phyloP scores from a whole-genome alignment of 2,329 filamentous ascomycete genomes.

The Metarhizium album region DNA sequence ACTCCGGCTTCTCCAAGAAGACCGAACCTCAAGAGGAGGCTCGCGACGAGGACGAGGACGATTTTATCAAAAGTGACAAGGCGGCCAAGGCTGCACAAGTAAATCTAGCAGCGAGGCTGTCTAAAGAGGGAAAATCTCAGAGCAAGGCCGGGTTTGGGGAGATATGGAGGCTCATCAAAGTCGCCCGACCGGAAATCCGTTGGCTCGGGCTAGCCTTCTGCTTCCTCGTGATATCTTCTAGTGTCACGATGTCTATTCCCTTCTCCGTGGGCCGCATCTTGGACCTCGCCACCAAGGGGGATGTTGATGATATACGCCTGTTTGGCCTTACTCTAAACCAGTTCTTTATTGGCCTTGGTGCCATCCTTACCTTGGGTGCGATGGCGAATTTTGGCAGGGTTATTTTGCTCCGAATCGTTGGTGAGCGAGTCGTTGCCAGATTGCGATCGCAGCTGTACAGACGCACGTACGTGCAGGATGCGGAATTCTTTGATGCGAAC shows the following conservation, averaged over 20 bases:
- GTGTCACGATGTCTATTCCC: slow-evolving; percentile 90
- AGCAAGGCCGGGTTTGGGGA: slow-evolving; percentile 57
- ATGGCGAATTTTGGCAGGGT: slow-evolving; percentile 90
- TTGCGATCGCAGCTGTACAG: slow-evolving; percentile 84
- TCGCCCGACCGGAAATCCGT: slow-evolving; percentile 74
- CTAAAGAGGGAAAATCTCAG: slow-evolving; percentile 61
- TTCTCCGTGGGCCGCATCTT: slow-evolving; percentile 95
- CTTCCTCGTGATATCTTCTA: slow-evolving; percentile 79
- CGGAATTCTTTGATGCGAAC: slow-evolving; percentile 98
- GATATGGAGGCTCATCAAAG: slow-evolving; percentile 77
- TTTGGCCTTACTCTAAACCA: slow-evolving; percentile 79
- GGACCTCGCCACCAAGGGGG: slow-evolving; percentile 73
- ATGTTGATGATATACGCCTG: slow-evolving; percentile 54
- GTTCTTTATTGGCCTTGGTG: slow-evolving; percentile 75
- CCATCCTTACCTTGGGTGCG: slow-evolving; percentile 72
- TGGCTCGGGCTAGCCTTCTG: slow-evolving; percentile 71
- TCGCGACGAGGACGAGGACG: slow-evolving; percentile 22
- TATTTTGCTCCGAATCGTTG: slow-evolving; percentile 84
- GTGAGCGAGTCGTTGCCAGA: slow-evolving; percentile 85
- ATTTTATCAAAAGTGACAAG: slow-evolving; percentile 63
- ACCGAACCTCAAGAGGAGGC: slow-evolving; percentile 19
- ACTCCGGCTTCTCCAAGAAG: slow-evolving; percentile 25
- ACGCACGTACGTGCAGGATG: slow-evolving; percentile 90
- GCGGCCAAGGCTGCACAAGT: slow-evolving; percentile 79
- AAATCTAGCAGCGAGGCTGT: slow-evolving; percentile 78